Evolutionary conservation across 75 land plant species (phyloP).

Genomic region (Isoetes taiwanensis): DNA sequence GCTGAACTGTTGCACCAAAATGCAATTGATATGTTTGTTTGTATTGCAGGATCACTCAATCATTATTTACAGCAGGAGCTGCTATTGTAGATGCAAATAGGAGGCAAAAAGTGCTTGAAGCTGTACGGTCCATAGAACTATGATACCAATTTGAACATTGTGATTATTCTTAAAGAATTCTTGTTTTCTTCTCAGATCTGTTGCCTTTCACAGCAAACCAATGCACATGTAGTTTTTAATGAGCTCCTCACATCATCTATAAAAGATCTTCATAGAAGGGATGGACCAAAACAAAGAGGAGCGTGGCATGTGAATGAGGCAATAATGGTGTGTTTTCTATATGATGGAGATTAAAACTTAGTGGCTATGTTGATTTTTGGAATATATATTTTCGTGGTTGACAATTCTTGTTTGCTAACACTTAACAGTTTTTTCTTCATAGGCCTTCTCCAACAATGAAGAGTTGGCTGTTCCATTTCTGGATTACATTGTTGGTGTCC

Average conservation of each 20-base stretch:
- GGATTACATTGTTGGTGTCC: constrained; percentile 59
- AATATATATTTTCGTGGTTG: background rate
- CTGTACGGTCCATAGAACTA: constrained; percentile 37
- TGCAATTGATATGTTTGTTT: background rate
- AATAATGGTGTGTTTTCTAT: constrained; percentile 42
- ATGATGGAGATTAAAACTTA: background rate
- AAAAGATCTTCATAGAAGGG: constrained; percentile 61
- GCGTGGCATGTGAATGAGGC: constrained; percentile 94
- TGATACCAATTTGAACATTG: background rate
- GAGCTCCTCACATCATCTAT: constrained; percentile 72
- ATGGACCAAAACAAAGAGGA: constrained; percentile 71
- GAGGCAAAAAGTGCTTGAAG: constrained; percentile 61
- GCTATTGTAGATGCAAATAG: constrained; percentile 50
- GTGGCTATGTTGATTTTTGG: background rate
- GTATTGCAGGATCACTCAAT: constrained; percentile 66
- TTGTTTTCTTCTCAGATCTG: constrained; percentile 39
- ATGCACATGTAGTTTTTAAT: constrained; percentile 56
- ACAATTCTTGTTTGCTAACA: background rate
- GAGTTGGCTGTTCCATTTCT: constrained; percentile 59
- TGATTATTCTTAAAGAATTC: background rate
- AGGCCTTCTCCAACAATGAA: constrained; percentile 81
- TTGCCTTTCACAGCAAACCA: constrained; percentile 68
- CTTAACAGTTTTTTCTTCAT: no score
- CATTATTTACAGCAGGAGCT: constrained; percentile 62
- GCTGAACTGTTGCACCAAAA: background rate